Conservation (phyloP, 495 filamentous ascomycete genomes). For the Physcia stellaris region DNA sequence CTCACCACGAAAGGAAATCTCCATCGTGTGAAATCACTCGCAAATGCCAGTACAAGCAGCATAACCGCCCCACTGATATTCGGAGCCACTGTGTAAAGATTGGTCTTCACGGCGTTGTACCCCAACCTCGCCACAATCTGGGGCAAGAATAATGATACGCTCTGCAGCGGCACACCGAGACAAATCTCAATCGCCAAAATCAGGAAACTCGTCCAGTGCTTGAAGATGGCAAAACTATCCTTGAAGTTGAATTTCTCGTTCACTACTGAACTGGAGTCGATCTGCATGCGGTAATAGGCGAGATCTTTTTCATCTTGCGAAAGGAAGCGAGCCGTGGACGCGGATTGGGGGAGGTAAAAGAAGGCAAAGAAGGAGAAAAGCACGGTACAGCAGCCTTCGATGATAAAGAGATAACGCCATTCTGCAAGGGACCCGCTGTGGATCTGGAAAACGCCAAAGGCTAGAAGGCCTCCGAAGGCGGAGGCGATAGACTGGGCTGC, state of each 20-base stretch:
- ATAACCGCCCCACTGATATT: slow-evolving; percentile 51
- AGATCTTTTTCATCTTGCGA: slow-evolving; percentile 49
- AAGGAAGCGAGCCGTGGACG: slow-evolving; percentile 50
- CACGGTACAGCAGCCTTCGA: slow-evolving; percentile 54
- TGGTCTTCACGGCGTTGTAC: slow-evolving; percentile 53
- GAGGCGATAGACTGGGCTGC: slow-evolving; percentile 61
- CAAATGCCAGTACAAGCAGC: slow-evolving; percentile 54
- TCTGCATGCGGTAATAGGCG: slow-evolving; percentile 59
- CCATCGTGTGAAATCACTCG: slow-evolving; percentile 48
- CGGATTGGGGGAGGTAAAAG: slow-evolving; percentile 54
- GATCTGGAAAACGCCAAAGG: slow-evolving; percentile 68
- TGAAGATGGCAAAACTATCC: slow-evolving; percentile 52
- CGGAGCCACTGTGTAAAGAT: slow-evolving; percentile 64
- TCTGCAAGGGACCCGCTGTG: slow-evolving; percentile 33
- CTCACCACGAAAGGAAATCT: slow-evolving; percentile 54
- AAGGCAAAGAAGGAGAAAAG: slow-evolving; percentile 53
- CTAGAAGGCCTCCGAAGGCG: slow-evolving; percentile 60
- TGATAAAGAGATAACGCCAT: slow-evolving; percentile 69
- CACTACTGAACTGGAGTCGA: slow-evolving; percentile 58
- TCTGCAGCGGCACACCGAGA: slow-evolving; percentile 62
- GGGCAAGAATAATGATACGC: slow-evolving; percentile 57
- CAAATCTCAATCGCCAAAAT: slow-evolving; percentile 61
- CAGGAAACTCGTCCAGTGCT: slow-evolving; percentile 44
- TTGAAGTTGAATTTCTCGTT: slow-evolving; percentile 55
- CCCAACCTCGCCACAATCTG: slow-evolving; percentile 55